Evolutionary conservation across 2,329 filamentous ascomycete species (phyloP).

Genomic region (Aschersonia sp.): DNA sequence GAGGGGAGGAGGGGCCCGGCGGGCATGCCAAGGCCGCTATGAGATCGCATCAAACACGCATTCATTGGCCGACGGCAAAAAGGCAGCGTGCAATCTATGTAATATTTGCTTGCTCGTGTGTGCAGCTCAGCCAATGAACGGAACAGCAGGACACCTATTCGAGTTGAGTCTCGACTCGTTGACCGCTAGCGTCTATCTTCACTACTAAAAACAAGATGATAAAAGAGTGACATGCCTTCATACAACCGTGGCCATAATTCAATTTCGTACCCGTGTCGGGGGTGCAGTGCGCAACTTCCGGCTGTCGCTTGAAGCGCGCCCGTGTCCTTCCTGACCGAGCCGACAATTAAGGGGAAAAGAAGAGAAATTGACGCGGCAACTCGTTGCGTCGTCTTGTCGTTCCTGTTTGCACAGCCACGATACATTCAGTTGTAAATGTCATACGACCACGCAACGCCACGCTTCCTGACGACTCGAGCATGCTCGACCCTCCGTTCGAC

Average conservation of each 20-base stretch:
- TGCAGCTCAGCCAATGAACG: no score
- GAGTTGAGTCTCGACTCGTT: neutral
- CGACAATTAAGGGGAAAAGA: neutral
- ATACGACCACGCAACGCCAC: constrained; percentile 3
- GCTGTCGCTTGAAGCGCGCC: no score
- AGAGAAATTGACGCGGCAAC: neutral
- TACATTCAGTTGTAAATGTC: neutral
- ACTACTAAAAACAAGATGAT: neutral
- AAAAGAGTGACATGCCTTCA: neutral
- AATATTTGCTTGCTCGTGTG: no score
- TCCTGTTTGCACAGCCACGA: neutral
- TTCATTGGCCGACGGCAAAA: neutral
- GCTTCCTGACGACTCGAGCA: neutral
- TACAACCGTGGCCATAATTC: neutral
- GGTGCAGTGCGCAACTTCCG: no score
- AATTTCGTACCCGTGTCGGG: no score
- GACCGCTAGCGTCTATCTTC: neutral
- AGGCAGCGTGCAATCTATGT: no score
- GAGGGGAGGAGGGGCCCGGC: no score
- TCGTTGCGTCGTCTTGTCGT: neutral
- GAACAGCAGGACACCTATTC: no score
- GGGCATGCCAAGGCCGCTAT: no score
- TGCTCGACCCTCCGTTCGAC: neutral
- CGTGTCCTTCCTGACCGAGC: no score
- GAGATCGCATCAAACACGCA: neutral